Base-by-base conservation (phyloP, 2,329 filamentous ascomycete genomes). In the Fusarium stilboides region DNA sequence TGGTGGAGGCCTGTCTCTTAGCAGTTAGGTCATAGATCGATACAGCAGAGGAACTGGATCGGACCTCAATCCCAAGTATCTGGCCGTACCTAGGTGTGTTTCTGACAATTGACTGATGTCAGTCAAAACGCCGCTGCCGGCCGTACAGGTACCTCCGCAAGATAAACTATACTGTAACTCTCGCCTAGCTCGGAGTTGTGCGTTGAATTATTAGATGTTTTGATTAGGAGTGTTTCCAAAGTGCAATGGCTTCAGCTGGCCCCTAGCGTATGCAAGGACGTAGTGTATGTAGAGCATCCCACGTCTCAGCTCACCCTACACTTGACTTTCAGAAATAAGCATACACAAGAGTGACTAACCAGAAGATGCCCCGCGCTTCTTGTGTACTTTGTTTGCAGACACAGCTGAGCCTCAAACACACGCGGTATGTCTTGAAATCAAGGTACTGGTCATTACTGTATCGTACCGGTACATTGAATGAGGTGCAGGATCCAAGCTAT, bases 11-110 rank as follows among this genome's bases (percentile, higher is more conserved):
- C 47, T 15, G 33, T 43, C 40, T 43, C 22, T 47, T 26, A 34
- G 44, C 33, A 60, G 39, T 57, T 57, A 56, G 58, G 67, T 51
- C 69, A 71, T 71, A 45, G 68, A 69, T 71, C 58, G 55, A 46
- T 61, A 44, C 34, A 45, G 52, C 31, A 33, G 37, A 22, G 36
- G 36, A 51, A 44, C 22, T 39, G 45, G 26, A 42, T 31, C 60
- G 39, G 54, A 46, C 52, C 51, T 37, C 37, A 36, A 33, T 43
- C 28, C 19, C 14, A 58, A 50, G 37, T 59, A 59, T 59, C 36
- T 53, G 17, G 19, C 9, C 39, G 39, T 20, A 8, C 28, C 28
- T 39, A n/a, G n/a, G 54, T 19, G 20, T 34, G 24, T 49, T 39
- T 57, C 54, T 52, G 51, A 65, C 51, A 65, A 42, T 57, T 22